Base-by-base conservation (phyloP, 140 eudicot species). In the Stevia rebaudiana region DNA sequence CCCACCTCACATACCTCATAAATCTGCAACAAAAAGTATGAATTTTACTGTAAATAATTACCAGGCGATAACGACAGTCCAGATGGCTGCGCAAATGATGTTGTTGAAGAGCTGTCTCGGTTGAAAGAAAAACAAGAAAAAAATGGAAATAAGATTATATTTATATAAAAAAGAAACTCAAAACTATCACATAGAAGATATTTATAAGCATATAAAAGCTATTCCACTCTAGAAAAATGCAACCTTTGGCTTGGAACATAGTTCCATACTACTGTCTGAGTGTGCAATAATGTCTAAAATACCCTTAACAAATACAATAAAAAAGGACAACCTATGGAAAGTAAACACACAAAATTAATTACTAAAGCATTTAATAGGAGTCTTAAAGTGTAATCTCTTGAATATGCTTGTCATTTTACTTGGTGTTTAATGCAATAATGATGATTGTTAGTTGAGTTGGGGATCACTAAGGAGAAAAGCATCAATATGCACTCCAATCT, bases 81-180 rank as follows among this genome's bases (percentile, higher is more conserved):
- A 40, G 98, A 92, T 75, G 98, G 98, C 68, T 92, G 98, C 10
- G 98, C 98, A 83, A 81, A 92, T n/a, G 98, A 88, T 53, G 98
- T 87, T 81, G 76, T 92, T 52, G 47, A 43, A 48, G 96, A 78
- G 84, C 98, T 92, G 79, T 71, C 40, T 30, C 67, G 61, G 48
- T 63, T 67, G 22, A 71, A 18, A 37, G 39, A 25, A 48, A 49
- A 39, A 19, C 60, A 59, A 2, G 8, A 19, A 23, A 37, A 15
- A 51, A 21, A 8, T 0, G 8, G 10, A 35, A 50, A 59, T 77
- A 18, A 61, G 35, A 61, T 61, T 8, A 25, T 31, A 6, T 17
- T 9, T 23, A 37, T 15, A 16, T 23, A 46, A 28, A 56, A 57
- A 36, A 36, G 44, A 7, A 1, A 48, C 10, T 16, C 15, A 7